phyloP scores from a whole-genome alignment of 2,329 filamentous ascomycete species.

The Talaromyces albobiverticillius region DNA sequence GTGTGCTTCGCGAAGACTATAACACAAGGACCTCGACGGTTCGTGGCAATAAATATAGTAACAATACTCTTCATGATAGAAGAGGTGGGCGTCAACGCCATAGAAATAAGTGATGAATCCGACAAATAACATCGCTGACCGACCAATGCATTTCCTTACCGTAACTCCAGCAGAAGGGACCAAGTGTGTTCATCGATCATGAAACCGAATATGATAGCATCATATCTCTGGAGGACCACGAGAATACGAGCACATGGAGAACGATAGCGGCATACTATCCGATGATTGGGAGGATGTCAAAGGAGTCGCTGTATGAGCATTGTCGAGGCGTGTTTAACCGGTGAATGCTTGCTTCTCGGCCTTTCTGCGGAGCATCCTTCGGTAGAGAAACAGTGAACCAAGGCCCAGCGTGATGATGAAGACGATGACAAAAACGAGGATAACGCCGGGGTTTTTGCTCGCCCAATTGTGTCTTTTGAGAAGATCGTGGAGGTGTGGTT shows the following conservation, averaged over 20 bases:
- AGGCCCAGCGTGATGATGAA: constrained; percentile 55
- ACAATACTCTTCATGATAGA: neutral
- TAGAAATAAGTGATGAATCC: neutral
- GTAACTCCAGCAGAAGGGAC: too few relatives aligned
- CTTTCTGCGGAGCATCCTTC: constrained; percentile 37
- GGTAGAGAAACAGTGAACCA: constrained; percentile 49
- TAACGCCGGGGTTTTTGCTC: constrained; percentile 55
- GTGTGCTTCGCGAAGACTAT: neutral
- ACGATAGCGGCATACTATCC: neutral
- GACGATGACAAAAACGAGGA: constrained; percentile 62
- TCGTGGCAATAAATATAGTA: neutral
- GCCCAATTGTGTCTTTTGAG: constrained; percentile 52
- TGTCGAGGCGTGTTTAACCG: neutral
- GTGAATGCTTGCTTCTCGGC: constrained; percentile 22
- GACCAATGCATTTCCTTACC: neutral
- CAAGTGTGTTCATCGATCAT: too few relatives aligned
- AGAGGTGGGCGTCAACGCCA: neutral
- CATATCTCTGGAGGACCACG: neutral
- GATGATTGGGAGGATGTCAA: neutral
- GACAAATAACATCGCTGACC: neutral
- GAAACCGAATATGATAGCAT: too few relatives aligned
- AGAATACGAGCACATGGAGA: neutral
- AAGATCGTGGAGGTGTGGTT: neutral
- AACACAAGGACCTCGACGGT: neutral
- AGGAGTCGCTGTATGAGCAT: neutral